Conservation (phyloP, 768 basidiomycete species). For the Jaapia argillacea region DNA sequence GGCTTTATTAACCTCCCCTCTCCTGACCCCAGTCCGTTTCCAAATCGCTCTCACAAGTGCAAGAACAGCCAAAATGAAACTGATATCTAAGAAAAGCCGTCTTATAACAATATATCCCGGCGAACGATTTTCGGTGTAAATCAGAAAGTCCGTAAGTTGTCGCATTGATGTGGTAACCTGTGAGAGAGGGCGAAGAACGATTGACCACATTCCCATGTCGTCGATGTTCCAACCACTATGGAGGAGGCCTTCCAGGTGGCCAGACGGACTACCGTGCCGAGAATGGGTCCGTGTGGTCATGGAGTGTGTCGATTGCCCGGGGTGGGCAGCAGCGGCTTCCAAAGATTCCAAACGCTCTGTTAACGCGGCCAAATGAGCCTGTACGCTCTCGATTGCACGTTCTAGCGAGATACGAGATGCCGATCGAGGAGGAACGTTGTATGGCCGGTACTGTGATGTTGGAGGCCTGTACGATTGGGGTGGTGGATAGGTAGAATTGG, state of each 20-base stretch:
- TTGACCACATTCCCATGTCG: slow-evolving; percentile 78
- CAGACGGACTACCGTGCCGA: slow-evolving; percentile 10
- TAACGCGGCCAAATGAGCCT: slow-evolving; percentile 73
- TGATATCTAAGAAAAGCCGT: slow-evolving; percentile 68
- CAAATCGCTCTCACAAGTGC: slow-evolving; percentile 48
- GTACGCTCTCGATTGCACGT: slow-evolving; percentile 68
- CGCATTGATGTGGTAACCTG: slow-evolving; percentile 38
- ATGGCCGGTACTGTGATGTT: slow-evolving; percentile 12
- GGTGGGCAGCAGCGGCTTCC: slow-evolving; percentile 28
- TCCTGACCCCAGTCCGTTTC: slow-evolving; percentile 58
- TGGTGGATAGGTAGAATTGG: slow-evolving; percentile 1
- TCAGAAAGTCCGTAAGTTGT: slow-evolving; percentile 46
- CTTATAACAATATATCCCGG: slow-evolving; percentile 61
- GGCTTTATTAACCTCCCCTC: slow-evolving; percentile 58
- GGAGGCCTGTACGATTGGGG: neutral
- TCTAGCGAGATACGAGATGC: slow-evolving; percentile 51
- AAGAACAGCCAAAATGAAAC: slow-evolving; percentile 61
- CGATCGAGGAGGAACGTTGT: slow-evolving; percentile 30
- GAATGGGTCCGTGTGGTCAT: slow-evolving; percentile 21
- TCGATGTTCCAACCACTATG: slow-evolving; percentile 53
- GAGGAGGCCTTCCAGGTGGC: slow-evolving; percentile 4
- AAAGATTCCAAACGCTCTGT: slow-evolving; percentile 55
- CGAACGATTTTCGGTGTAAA: slow-evolving; percentile 46
- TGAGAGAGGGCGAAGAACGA: slow-evolving; percentile 56
- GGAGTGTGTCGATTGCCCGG: slow-evolving; percentile 24